phyloP scores from a whole-genome alignment of 2,329 filamentous ascomycete species.

The Calonectria henricotiae region DNA sequence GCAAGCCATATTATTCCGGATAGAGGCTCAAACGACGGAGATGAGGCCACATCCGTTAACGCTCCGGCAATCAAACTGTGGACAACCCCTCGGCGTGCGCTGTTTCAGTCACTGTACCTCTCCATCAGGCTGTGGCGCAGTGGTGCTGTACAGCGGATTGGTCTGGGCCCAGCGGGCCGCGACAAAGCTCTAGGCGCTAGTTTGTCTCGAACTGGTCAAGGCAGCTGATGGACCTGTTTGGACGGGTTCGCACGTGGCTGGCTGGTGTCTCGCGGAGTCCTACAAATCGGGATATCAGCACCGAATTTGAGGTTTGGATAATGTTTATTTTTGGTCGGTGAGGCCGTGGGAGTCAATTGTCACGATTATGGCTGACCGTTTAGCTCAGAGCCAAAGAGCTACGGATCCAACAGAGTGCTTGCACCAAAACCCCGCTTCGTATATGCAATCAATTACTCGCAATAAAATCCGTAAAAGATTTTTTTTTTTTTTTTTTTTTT shows the following conservation, averaged over 20 bases:
- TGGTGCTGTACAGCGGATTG: not conserved
- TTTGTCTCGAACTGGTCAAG: not conserved
- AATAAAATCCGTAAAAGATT: no score
- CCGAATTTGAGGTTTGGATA: not conserved
- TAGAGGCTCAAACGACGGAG: not conserved
- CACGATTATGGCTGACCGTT: not conserved
- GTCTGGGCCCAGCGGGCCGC: not conserved
- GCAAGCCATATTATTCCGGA: not conserved
- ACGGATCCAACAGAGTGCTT: no score
- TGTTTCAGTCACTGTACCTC: constrained; percentile 1
- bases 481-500: no score
- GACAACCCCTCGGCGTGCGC: not conserved
- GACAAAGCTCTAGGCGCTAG: constrained; percentile 4
- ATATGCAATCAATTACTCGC: no score
- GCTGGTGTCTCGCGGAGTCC: constrained; percentile 21
- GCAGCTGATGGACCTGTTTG: not conserved
- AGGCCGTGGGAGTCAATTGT: not conserved
- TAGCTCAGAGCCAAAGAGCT: not conserved
- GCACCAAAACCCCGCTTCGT: no score
- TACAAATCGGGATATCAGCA: not conserved
- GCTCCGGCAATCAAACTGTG: not conserved
- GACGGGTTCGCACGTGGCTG: constrained; percentile 11
- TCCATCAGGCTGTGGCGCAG: not conserved
- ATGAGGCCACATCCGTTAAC: constrained; percentile 12
- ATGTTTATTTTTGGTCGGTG: not conserved